Percentiles rank a stretch among this genome's conserved stretches.
Evolutionary conservation across 2,329 filamentous ascomycete species (phyloP).

Genomic region (Sarocladiaceae sp.): DNA sequence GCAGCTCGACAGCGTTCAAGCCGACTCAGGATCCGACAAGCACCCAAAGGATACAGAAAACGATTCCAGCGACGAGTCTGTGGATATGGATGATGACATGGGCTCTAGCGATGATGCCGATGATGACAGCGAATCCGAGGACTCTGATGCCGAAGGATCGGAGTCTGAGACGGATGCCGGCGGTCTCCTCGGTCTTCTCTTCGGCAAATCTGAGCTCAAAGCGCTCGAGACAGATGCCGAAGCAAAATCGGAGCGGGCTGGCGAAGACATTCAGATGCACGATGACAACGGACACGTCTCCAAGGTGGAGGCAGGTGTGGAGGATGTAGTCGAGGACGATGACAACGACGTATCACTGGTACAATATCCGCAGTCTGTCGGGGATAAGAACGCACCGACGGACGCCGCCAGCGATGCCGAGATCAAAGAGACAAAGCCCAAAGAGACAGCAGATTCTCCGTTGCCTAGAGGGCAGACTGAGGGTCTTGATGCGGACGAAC

Average conservation of each 20-base stretch:
- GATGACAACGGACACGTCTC: too few species aligned
- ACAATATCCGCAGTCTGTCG: conserved; percentile 19
- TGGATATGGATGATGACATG: conserved; percentile 63
- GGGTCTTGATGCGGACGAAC: too few species aligned
- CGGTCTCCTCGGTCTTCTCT: conserved; percentile 51
- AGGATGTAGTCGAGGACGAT: conserved; percentile 22
- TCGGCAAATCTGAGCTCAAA: conserved; percentile 51
- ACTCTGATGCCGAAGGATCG: conserved; percentile 14
- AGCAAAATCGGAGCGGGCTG: conserved; percentile 17
- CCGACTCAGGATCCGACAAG: neutral
- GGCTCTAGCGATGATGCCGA: conserved; percentile 48
- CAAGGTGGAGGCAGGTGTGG: too few species aligned
- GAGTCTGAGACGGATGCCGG: conserved; percentile 38
- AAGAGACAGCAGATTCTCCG: too few species aligned
- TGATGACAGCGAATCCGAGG: conserved; percentile 28
- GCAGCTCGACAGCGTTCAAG: neutral
- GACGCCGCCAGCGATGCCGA: conserved; percentile 8
- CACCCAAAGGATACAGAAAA: conserved; percentile 18
- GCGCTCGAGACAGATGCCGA: conserved; percentile 40
- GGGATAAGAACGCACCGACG: conserved; percentile 1
- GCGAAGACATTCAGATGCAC: conserved; percentile 10
- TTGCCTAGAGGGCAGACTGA: too few species aligned
- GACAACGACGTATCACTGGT: conserved; percentile 29
- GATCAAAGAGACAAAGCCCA: too few species aligned
- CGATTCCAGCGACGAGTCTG: conserved; percentile 57